A percentile compares a stretch with the other conserved stretches of the same genome.
Conservation (phyloP, 352 stramenopile genomes). For the Pythium diclinum region DNA sequence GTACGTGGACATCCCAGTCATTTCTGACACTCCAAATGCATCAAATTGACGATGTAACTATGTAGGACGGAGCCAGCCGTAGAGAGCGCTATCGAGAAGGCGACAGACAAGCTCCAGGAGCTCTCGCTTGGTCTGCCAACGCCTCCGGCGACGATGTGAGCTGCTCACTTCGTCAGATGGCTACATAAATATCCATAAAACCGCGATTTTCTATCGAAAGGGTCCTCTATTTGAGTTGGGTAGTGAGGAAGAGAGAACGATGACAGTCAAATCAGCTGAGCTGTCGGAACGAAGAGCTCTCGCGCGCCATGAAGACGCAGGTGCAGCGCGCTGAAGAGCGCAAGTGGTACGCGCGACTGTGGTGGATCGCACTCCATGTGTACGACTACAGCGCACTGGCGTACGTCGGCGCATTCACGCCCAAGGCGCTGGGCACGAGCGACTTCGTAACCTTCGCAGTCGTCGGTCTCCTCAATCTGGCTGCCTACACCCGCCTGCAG, state of each 20-base stretch:
- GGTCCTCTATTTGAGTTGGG: neutral
- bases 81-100: slow-evolving; percentile 2
- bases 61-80: slow-evolving; percentile 12
- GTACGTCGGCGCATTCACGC: slow-evolving; percentile 34
- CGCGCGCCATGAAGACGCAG: slow-evolving; percentile 16
- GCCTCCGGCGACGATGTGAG: slow-evolving; percentile 1
- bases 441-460: slow-evolving; percentile 40
- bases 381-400: slow-evolving; percentile 53
- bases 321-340: slow-evolving; percentile 35
- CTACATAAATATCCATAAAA: slow-evolving; percentile 15
- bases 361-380: slow-evolving; percentile 65
- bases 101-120: slow-evolving; percentile 5
- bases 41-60: neutral
- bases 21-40: neutral
- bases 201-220: slow-evolving; percentile 10
- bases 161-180: slow-evolving; percentile 1
- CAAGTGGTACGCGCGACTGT: slow-evolving; percentile 64
- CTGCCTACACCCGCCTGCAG: slow-evolving; percentile 56
- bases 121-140: neutral
- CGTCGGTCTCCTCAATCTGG: slow-evolving; percentile 39
- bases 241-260: slow-evolving; percentile 8
- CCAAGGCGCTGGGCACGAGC: slow-evolving; percentile 30
- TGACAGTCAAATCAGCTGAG: slow-evolving; percentile 3
- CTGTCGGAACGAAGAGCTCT: neutral
- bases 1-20: slow-evolving; percentile 4